Evolutionary conservation across 352 stramenopile genomes (phyloP).

Genomic region (Peronospora destructor): DNA sequence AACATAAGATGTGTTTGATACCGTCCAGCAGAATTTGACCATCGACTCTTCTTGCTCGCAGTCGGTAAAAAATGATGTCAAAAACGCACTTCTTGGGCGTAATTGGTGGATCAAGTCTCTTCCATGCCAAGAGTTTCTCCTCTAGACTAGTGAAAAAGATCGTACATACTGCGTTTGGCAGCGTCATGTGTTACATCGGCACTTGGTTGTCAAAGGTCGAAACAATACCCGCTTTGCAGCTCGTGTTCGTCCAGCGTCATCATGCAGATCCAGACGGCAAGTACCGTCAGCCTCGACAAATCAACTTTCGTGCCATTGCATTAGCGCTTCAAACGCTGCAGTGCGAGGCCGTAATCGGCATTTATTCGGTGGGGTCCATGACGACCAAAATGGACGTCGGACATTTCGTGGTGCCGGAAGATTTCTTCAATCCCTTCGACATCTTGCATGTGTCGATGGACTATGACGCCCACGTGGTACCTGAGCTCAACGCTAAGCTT

Average conservation of each 20-base stretch:
- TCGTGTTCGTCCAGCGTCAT: slow-evolving; percentile 86
- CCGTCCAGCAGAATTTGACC: too few relatives aligned
- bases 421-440: slow-evolving; percentile 87
- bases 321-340: slow-evolving; percentile 47
- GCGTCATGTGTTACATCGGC: slow-evolving; percentile 56
- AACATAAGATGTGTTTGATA: too few relatives aligned
- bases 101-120: slow-evolving; percentile 81
- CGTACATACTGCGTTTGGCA: slow-evolving; percentile 58
- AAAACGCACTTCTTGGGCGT: slow-evolving; percentile 62
- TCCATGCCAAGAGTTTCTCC: slow-evolving; percentile 70
- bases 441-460: slow-evolving; percentile 76
- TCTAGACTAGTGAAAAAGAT: slow-evolving; percentile 43
- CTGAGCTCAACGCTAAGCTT: slow-evolving; percentile 45
- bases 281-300: slow-evolving; percentile 80
- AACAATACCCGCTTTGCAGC: slow-evolving; percentile 23
- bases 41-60: too few relatives aligned
- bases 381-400: slow-evolving; percentile 21
- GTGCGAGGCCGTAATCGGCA: slow-evolving; percentile 66
- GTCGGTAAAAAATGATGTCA: too few relatives aligned
- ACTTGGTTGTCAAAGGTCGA: slow-evolving; percentile 29
- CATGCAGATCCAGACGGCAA: slow-evolving; percentile 56
- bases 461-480: slow-evolving; percentile 83
- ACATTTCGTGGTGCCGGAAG: slow-evolving; percentile 70
- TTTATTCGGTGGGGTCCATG: slow-evolving; percentile 88
- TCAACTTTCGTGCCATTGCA: slow-evolving; percentile 83